Evolutionary conservation across 805 yeast species (phyloP).

Genomic region (Candida parachauliodes): DNA sequence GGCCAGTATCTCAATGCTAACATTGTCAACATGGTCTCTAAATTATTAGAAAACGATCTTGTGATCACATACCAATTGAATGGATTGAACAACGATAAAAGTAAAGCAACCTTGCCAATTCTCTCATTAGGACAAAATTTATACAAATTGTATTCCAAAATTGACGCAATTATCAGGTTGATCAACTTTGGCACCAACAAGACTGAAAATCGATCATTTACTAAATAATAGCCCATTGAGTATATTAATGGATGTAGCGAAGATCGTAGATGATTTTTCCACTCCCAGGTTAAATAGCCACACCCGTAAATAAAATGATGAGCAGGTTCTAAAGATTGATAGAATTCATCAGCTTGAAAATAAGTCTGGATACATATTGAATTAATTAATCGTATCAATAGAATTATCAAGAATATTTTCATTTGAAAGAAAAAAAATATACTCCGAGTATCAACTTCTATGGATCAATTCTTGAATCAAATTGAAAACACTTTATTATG

Average conservation of each 20-base stretch:
- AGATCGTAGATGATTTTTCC: conserved; percentile 73
- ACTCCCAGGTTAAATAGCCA: conserved; percentile 93
- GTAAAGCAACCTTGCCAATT: conserved; percentile 41
- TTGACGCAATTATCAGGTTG: conserved; percentile 66
- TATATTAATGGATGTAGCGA: conserved; percentile 77
- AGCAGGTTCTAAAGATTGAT: conserved; percentile 92
- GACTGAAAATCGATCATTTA: conserved; percentile 32
- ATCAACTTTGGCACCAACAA: conserved; percentile 58
- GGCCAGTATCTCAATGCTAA: conserved; percentile 73
- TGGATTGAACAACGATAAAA: conserved; percentile 56
- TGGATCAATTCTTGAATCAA: conserved; percentile 3
- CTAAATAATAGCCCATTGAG: conserved; percentile 37
- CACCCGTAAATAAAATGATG: conserved; percentile 69
- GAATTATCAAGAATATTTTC: conserved; percentile 5
- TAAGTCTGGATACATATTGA: conserved; percentile 65
- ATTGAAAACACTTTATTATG: conserved; percentile 17
- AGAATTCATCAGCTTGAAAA: conserved; percentile 96
- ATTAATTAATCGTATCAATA: conserved; percentile 41
- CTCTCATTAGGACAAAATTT: conserved; percentile 39
- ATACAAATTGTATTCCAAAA: conserved; percentile 64
- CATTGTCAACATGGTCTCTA: conserved; percentile 71
- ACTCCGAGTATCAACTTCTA: not conserved
- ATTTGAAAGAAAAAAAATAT: not conserved
- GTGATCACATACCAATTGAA: conserved; percentile 82
- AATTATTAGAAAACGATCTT: conserved; percentile 80